Base-by-base conservation (phyloP, 2,329 filamentous ascomycete species). In the Monilinia fructicola region DNA sequence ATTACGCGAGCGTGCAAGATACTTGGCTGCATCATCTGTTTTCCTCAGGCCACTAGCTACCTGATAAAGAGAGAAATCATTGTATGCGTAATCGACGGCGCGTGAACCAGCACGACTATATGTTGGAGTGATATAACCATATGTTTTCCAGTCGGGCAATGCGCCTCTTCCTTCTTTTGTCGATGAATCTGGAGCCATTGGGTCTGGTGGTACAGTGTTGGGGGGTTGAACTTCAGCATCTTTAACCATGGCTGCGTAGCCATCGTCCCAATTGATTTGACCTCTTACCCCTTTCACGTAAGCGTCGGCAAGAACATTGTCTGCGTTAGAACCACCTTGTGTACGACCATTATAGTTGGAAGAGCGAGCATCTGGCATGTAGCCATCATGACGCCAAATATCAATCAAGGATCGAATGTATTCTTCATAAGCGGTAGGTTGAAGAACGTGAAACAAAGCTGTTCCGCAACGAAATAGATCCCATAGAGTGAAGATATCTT, bases 401-500 rank as follows among this genome's bases (percentile, higher is more conserved):
- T 91, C 88, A 64, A 92, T 85, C 60, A 90, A 78, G 0, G 87
- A 88, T 10, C 88, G 82, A 58, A 91, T 82, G 68, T 87, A 84
- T 72, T 88, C 87, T 73, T 87, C 85, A 72, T 90, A 87, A 16
- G 83, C 82, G 0, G 73, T 75, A 0, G 89, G 88, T 65, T 90
- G 84, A 0, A 91, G 76, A 26, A 92, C 80, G 42, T 91, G 89
- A 68, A 89, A 82, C 0, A 91, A 79, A 0, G 87, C 78, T 0
- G 85, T 89, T 0, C 85, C 84, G 74, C 86, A 90, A 28, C 89
- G 84, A 75, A 90, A 81, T 21, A 79, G 58, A 67, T 86, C 84
- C 89, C 89, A 91, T 28, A 89, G 82, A 0, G 89, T 91, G 73
- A 90, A 90, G 21, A 88, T 85, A 67, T 91, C 89, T 67, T 90